Conservation (phyloP, 2,329 filamentous ascomycete genomes). For the Diaporthe ilicicola region DNA sequence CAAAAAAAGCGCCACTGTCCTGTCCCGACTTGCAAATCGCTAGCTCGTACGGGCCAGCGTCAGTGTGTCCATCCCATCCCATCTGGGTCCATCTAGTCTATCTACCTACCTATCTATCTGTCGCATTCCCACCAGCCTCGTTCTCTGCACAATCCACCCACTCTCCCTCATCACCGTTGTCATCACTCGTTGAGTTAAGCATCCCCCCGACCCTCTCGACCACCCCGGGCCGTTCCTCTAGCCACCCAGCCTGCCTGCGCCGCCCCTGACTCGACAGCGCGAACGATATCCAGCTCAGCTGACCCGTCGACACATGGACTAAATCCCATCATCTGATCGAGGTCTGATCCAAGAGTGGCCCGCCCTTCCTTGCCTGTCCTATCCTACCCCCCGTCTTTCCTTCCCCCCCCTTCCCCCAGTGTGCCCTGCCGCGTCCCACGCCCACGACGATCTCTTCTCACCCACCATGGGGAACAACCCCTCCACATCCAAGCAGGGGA, state of each 20-base stretch:
- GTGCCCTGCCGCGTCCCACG: slow-evolving; percentile 28
- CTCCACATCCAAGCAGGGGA: slow-evolving; percentile 37
- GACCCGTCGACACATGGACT: slow-evolving; percentile 23
- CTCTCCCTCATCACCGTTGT: neutral
- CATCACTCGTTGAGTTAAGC: slow-evolving; percentile 12
- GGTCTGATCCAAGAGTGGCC: slow-evolving; percentile 29
- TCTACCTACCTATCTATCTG: no score
- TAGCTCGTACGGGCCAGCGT: neutral
- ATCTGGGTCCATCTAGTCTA: no score
- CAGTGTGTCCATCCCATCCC: neutral
- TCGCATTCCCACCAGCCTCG: neutral
- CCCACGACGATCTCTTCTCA: slow-evolving; percentile 23
- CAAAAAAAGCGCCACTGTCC: neutral
- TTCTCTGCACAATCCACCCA: slow-evolving; percentile 12
- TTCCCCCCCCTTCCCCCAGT: slow-evolving; percentile 9
- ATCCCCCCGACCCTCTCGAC: neutral
- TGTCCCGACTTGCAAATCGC: slow-evolving; percentile 1
- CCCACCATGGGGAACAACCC: slow-evolving; percentile 30
- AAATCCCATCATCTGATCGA: slow-evolving; percentile 29
- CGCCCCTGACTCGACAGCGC: slow-evolving; percentile 22
- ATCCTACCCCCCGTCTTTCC: slow-evolving; percentile 22
- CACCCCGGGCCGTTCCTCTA: neutral
- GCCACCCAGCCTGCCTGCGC: slow-evolving; percentile 2
- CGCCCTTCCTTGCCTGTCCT: slow-evolving; percentile 24
- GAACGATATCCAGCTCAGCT: slow-evolving; percentile 22